A percentile compares a stretch with the other conserved stretches of the same genome.
phyloP scores from a whole-genome alignment of 441 rosid genomes.

The Pelargonium citronellum region DNA sequence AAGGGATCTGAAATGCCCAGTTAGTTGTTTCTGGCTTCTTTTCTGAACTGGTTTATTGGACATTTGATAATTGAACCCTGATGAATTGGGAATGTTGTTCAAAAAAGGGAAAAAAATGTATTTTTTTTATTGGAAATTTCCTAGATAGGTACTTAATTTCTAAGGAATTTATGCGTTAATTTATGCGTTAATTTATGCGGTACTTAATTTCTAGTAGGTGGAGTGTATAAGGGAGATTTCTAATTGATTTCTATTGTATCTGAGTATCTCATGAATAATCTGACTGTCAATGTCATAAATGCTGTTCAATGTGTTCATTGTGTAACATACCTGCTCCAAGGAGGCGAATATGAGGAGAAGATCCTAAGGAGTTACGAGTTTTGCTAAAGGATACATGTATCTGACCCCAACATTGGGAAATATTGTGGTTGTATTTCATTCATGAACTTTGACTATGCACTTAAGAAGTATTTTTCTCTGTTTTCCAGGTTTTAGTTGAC shows the following conservation, averaged over 20 bases:
- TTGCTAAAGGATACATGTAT: too few species aligned
- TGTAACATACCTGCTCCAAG: background rate
- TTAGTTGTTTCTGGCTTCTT: background rate
- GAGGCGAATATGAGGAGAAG: background rate
- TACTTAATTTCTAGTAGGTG: too few species aligned
- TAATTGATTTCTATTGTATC: too few species aligned
- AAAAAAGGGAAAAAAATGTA: too few species aligned
- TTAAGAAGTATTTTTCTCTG: background rate
- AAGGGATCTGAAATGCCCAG: background rate
- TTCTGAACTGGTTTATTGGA: background rate
- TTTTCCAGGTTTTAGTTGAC: slow-evolving; percentile 75
- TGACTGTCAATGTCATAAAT: background rate
- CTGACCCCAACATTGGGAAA: too few species aligned
- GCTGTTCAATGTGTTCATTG: background rate
- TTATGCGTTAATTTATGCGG: too few species aligned
- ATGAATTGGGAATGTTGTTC: too few species aligned
- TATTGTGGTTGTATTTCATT: too few species aligned
- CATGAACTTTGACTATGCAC: background rate
- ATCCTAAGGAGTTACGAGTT: too few species aligned
- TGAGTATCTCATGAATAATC: slow-evolving; percentile 1
- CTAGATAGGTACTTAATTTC: too few species aligned
- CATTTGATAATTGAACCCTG: too few species aligned
- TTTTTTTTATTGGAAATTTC: too few species aligned
- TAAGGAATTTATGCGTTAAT: background rate
- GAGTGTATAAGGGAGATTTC: background rate